A percentile compares a stretch with the other conserved stretches of the same genome.
Conservation (phyloP, 2,329 filamentous ascomycete genomes). For the Dactylellina drechsleri region DNA sequence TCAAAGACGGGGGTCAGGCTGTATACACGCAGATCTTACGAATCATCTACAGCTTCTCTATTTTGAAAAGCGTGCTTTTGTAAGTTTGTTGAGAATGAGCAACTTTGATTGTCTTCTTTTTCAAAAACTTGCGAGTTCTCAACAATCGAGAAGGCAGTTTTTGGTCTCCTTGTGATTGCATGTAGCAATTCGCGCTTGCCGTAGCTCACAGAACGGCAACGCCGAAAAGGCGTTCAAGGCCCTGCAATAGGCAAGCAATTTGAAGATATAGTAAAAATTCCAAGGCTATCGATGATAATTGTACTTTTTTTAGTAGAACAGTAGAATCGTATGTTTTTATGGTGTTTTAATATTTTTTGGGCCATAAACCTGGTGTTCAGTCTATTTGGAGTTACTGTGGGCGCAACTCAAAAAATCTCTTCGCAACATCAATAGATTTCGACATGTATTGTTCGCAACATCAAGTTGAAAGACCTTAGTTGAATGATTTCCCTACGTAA, state of each 20-base stretch:
- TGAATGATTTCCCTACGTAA: too few relatives aligned
- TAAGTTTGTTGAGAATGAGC: slow-evolving; percentile 2
- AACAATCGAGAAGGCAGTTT: slow-evolving; percentile 35
- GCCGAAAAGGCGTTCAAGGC: slow-evolving; percentile 35
- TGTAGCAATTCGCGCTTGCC: slow-evolving; percentile 52
- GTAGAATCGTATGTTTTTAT: not conserved
- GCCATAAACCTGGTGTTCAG: not conserved
- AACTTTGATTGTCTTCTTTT: not conserved
- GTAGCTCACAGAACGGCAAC: slow-evolving; percentile 41
- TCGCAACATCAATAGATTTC: too few relatives aligned
- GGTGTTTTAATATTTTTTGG: not conserved
- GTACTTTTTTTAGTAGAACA: not conserved
- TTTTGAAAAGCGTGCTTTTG: not conserved
- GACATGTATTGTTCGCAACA: too few relatives aligned
- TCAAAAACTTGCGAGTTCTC: not conserved
- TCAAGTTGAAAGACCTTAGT: too few relatives aligned
- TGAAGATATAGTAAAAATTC: slow-evolving; percentile 19
- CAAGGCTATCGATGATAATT: not conserved
- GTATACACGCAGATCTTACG: slow-evolving; percentile 16
- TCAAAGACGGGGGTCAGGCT: not conserved
- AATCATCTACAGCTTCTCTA: slow-evolving; percentile 1
- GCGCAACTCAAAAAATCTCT: too few relatives aligned
- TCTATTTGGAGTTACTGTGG: too few relatives aligned
- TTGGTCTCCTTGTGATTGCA: slow-evolving; percentile 16
- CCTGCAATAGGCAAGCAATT: slow-evolving; percentile 33